phyloP scores from a whole-genome alignment of 768 basidiomycete species.

The Podaxis sp. region DNA sequence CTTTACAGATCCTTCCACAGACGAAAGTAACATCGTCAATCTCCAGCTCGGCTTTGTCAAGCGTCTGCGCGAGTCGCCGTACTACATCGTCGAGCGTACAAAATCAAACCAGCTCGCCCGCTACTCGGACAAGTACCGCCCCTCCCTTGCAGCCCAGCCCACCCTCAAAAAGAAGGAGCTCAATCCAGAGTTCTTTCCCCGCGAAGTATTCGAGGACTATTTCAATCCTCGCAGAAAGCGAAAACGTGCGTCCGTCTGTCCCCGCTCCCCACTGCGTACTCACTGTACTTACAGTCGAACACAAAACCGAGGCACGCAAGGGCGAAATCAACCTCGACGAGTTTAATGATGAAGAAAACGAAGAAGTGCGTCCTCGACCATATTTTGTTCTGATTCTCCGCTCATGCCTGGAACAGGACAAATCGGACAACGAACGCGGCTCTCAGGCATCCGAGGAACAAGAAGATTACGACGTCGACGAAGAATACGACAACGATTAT shows the following conservation, averaged over 20 bases:
- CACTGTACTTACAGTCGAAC: conserved; percentile 11
- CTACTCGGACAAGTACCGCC: conserved; percentile 84
- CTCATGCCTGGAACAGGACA: conserved; percentile 43
- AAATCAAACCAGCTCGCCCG: conserved; percentile 78
- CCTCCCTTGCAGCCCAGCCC: conserved; percentile 58
- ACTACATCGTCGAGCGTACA: conserved; percentile 70
- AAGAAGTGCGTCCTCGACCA: conserved; percentile 37
- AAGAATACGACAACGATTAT: conserved; percentile 91
- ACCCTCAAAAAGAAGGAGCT: conserved; percentile 69
- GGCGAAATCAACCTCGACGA: conserved; percentile 65
- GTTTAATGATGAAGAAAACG: conserved; percentile 64
- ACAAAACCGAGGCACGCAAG: conserved; percentile 25
- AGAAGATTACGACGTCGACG: conserved; percentile 84
- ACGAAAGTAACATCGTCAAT: conserved; percentile 65
- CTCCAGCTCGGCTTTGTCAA: conserved; percentile 66
- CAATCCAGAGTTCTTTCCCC: conserved; percentile 76
- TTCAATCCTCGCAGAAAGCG: conserved; percentile 75
- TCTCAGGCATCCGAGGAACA: conserved; percentile 64
- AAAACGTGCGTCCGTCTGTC: conserved; percentile 26
- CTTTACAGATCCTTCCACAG: conserved; percentile 60
- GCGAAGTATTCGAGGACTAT: conserved; percentile 72
- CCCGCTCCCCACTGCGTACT: no score
- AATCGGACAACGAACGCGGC: conserved; percentile 69
- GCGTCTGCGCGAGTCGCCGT: conserved; percentile 68
- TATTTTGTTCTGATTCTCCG: background rate